phyloP scores from a whole-genome alignment of 108 stramenopile species.

The Epithemia pelagica region DNA sequence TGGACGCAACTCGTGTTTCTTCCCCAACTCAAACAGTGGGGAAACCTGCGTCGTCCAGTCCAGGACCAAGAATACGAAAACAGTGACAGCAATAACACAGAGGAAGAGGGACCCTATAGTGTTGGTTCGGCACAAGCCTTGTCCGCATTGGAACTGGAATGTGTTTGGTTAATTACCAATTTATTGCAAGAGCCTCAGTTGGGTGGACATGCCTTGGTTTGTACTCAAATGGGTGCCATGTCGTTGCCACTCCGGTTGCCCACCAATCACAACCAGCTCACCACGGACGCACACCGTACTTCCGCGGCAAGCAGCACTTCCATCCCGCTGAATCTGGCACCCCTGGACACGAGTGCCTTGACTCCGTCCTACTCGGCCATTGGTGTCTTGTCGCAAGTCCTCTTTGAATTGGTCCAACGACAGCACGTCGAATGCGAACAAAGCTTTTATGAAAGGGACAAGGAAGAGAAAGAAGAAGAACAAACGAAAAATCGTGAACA shows the following conservation, averaged over 20 bases:
- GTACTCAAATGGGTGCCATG: not conserved
- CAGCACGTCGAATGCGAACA: not conserved
- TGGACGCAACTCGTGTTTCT: not conserved
- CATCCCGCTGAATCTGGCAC: no score
- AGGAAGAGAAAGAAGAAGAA: not conserved
- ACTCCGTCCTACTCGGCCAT: not conserved
- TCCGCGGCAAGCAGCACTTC: not conserved
- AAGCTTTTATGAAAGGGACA: not conserved
- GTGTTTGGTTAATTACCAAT: not conserved
- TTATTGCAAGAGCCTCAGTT: not conserved
- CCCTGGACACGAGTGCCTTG: no score
- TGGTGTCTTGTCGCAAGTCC: not conserved
- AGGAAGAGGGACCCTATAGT: not conserved
- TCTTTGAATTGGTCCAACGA: not conserved
- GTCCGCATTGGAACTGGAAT: no score
- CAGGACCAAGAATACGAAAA: no score
- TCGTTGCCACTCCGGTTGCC: not conserved
- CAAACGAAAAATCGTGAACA: not conserved
- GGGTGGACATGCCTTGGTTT: not conserved
- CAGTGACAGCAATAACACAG: no score
- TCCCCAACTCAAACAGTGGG: not conserved
- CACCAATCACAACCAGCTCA: not conserved
- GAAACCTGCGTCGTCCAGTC: not conserved
- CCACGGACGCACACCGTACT: not conserved
- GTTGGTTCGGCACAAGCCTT: no score